Conservation (phyloP, 176 grass and related monocot genomes). For the Lolium rigidum region DNA sequence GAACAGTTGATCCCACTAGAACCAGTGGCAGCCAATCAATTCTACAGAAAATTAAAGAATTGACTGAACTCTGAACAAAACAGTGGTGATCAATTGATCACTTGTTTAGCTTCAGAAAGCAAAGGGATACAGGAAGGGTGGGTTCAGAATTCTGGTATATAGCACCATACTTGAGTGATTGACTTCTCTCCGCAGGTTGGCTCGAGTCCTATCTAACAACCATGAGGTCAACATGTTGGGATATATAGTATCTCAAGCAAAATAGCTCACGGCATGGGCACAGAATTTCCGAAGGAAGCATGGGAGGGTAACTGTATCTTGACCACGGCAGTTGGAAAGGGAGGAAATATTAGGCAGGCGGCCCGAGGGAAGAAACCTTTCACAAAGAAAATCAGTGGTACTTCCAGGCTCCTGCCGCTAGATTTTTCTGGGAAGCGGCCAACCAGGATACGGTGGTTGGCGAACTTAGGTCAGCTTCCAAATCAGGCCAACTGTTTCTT, state of each 20-base stretch:
- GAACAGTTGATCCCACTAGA: constrained; percentile 38
- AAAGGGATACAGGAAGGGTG: background rate
- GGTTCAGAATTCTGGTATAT: constrained; percentile 19
- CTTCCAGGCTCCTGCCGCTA: constrained; percentile 21
- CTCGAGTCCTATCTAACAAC: constrained; percentile 33
- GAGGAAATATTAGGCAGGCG: constrained; percentile 53
- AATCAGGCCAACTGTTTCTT: constrained; percentile 40
- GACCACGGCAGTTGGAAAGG: constrained; percentile 45
- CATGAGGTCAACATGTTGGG: constrained; percentile 45
- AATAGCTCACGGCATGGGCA: constrained; percentile 44
- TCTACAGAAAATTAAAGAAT: background rate
- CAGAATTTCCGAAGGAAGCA: constrained; percentile 15
- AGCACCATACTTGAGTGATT: constrained; percentile 32
- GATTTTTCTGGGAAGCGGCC: constrained; percentile 45
- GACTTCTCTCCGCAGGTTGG: constrained; percentile 19
- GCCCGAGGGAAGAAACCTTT: constrained; percentile 30
- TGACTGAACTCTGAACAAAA: background rate
- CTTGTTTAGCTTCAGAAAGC: background rate
- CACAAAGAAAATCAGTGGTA: background rate
- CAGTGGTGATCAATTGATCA: constrained; percentile 10
- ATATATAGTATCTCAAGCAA: constrained; percentile 35
- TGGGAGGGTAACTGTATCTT: constrained; percentile 44
- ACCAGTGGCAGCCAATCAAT: constrained; percentile 18
- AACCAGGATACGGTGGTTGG: constrained; percentile 50
- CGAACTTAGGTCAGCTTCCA: constrained; percentile 49